Evolutionary conservation across 1,284 basidiomycete genomes (phyloP), one percentile per base, ranked within the genome.

Genomic region (Leccinum huronense): DNA sequence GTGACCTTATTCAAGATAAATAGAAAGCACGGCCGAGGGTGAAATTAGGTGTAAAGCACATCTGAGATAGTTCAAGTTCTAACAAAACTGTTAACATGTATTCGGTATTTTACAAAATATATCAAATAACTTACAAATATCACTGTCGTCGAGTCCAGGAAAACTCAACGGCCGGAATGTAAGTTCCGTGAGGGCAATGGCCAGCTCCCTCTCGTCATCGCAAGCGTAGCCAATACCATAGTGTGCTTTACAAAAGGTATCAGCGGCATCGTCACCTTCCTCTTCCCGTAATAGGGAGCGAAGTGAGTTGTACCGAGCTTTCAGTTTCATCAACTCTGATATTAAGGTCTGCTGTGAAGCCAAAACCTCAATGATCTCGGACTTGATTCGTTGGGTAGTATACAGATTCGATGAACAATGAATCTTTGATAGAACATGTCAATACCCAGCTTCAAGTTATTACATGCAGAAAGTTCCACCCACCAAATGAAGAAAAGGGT

Each of bases 231-330:
- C 31, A 10, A 59, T 0, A 33, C 23, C 62, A 59, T 63, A 63
- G 53, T 59, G 11, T 56, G 38, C 58, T 42, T 33, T 48, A 34
- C 58, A 63, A 16, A 60, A 60, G 30, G 58, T 58, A 63, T 59
- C 57, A n/a, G 40, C 3, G 2, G 2, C 54, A 9, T 48, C 54
- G 27, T 48, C 6, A 11, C 62, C 62, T 38, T 56, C 53, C 33
- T 63, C 62, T 31, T 63, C 62, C 40, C 3, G 13, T 14, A 59
- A 31, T 14, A n/a, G 0, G 23, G 23, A 16, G 30, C 16, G 42
- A 60, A 60, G 30, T 8, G 58, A 31, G 40, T 56, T 1, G 23
- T 51, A 63, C 51, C 38, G 16, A 19, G 19, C 13, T 42, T 62
- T 10, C 19, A 62, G 57, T 13, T 33, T 31, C 6, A 58, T 23